A percentile compares a stretch with the other conserved stretches of the same genome.
Conservation (phyloP, 768 basidiomycete species). For the Xerocomus brunneocitrinus region DNA sequence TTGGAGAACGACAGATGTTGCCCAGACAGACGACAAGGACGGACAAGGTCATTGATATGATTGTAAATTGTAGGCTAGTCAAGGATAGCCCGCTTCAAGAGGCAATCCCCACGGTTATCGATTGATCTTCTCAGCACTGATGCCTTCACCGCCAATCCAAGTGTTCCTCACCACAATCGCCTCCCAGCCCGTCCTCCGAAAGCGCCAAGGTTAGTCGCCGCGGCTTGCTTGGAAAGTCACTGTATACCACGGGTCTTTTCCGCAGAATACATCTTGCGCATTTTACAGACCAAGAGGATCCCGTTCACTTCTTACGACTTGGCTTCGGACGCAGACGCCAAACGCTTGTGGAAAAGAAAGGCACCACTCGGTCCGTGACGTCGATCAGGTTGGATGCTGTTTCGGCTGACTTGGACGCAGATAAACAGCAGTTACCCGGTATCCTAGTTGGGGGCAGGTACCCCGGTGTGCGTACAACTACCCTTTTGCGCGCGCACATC, state of each 20-base stretch:
- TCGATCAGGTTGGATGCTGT: background rate
- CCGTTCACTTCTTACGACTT: conserved; percentile 79
- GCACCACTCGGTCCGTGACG: conserved; percentile 54
- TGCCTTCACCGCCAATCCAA: conserved; percentile 82
- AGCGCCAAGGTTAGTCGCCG: conserved; percentile 61
- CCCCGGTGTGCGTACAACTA: conserved; percentile 57
- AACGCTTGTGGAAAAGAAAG: conserved; percentile 75
- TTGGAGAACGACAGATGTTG: conserved; percentile 87
- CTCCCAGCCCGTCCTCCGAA: conserved; percentile 69
- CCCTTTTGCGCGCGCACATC: background rate
- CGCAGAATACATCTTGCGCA: conserved; percentile 75
- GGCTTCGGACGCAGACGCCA: conserved; percentile 79
- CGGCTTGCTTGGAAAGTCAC: background rate
- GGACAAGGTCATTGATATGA: conserved; percentile 35
- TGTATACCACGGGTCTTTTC: background rate
- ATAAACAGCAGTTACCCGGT: conserved; percentile 81
- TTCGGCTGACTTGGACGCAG: conserved; percentile 33
- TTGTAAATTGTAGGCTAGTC: background rate
- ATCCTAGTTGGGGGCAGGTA: conserved; percentile 74
- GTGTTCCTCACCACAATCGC: conserved; percentile 84
- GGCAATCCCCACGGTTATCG: conserved; percentile 1
- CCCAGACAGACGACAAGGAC: conserved; percentile 78
- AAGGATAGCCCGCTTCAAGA: no score
- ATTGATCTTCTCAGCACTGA: conserved; percentile 25
- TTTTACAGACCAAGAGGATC: conserved; percentile 83